These are phyloP conservation scores for Malus orientalis DNA, from an alignment of 306 rosid species.

Conservation along the genomic window DNA sequence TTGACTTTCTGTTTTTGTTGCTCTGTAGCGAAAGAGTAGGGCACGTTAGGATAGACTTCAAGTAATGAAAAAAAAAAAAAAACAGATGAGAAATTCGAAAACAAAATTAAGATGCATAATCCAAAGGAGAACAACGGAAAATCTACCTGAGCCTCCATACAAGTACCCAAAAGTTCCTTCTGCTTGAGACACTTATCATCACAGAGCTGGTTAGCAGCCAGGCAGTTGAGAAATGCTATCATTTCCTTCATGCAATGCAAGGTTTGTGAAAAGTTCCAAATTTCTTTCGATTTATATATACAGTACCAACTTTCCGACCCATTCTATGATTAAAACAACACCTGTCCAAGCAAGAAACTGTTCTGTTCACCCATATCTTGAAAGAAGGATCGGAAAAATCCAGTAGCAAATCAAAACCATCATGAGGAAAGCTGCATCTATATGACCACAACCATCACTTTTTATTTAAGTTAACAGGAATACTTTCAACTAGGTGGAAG, in stretches of 20 bases:
- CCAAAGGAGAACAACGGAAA: not conserved
- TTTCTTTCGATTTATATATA: constrained; percentile 64
- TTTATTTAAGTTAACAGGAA: not conserved
- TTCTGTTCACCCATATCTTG: not conserved
- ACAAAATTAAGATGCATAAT: not conserved
- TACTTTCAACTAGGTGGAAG: not conserved
- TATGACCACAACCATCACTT: not conserved
- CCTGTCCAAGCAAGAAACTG: not conserved
- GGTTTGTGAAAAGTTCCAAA: constrained; percentile 69
- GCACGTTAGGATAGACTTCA: not conserved
- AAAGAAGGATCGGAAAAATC: not conserved
- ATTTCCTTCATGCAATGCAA: constrained; percentile 96
- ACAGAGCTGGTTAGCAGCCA: constrained; percentile 38
- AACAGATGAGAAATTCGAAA: not conserved
- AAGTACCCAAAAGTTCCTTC: constrained; percentile 50
- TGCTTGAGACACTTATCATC: constrained; percentile 42
- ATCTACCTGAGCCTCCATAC: constrained; percentile 72
- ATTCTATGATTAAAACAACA: constrained; percentile 19
- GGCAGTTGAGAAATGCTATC: constrained; percentile 65
- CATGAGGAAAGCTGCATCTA: not conserved
- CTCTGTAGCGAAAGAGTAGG: constrained; percentile 39
- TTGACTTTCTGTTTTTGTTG: constrained; percentile 46
- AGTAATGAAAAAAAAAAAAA: not conserved
- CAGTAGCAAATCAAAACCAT: not conserved
- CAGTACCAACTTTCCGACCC: constrained; percentile 73